Percentiles rank a stretch among this genome's conserved stretches.
phyloP scores from a whole-genome alignment of 2,329 filamentous ascomycete species.

The Calonectria multiphialidica region DNA sequence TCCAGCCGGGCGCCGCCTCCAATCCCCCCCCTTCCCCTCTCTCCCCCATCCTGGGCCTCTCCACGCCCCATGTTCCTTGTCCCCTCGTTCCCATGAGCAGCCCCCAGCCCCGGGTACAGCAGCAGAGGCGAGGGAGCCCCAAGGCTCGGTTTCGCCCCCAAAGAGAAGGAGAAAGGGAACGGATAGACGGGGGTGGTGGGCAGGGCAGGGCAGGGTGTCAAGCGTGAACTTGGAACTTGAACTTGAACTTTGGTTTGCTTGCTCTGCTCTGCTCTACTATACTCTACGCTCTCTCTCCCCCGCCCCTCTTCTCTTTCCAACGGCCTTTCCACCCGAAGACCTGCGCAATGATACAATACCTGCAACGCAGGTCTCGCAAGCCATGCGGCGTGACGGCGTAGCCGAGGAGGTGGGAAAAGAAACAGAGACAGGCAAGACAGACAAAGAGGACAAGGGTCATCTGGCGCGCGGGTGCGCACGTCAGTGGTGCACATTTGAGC shows the following conservation, averaged over 20 bases:
- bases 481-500: no score
- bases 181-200: no score
- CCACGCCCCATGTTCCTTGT: not conserved
- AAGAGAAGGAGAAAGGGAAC: no score
- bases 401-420: not conserved
- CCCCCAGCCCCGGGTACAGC: not conserved
- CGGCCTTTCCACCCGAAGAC: not conserved
- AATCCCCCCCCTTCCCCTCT: not conserved
- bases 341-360: slow-evolving; percentile 11
- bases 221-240: no score
- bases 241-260: no score
- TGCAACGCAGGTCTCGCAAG: not conserved
- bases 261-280: no score
- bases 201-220: no score
- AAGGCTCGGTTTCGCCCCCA: not conserved
- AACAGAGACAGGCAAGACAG: no score
- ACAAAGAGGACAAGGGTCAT: not conserved
- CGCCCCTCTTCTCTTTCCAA: no score
- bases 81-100: not conserved
- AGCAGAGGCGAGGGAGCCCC: not conserved
- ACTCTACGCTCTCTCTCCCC: not conserved
- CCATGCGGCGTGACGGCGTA: slow-evolving; percentile 17
- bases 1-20: not conserved
- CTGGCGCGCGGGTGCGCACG: no score
- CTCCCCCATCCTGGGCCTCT: not conserved